Base-by-base conservation (phyloP, 495 filamentous ascomycete genomes). In the Penicillium daleae region DNA sequence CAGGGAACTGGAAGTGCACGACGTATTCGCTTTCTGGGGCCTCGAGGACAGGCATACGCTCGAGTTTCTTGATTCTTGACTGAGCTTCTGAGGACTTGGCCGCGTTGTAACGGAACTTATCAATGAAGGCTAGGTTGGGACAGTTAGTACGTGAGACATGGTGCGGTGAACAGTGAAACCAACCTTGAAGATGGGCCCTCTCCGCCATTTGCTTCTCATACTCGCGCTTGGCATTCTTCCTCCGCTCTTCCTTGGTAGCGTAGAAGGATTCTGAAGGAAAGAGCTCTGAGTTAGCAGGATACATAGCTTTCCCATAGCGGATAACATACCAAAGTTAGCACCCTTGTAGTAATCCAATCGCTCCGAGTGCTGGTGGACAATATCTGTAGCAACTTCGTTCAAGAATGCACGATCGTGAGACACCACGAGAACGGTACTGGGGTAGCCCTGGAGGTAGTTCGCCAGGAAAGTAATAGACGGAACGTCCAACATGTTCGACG, bases 401-500 rank as follows among this genome's bases (percentile, higher is more conserved):
- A 99, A 82, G 83, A 99, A 99, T 4, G 96, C 93, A 83, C 95
- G 86, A 86, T 99, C 95, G 88, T 99, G 95, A 78, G 92, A 96
- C 61, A 99, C 95, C 56, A 99, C 96, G 9, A 99, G 85, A 22
- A 99, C 85, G 8, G 95, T 98, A 72, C 92, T 96, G 4, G 94
- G 93, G 72, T 99, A 99, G 49, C 82, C 81, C 71, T 97, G 92
- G 6, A 99, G 90, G 68, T 99, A 99, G 70, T 92, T 97, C 15
- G 95, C 91, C 71, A 99, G 84, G 87, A 98, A 99, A 55, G 95
- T 97, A 67, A 98, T 98, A n/a, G 96, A 98, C 7, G 95, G 96
- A 63, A 98, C 95, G 77, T 99, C 95, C 92, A 99, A 93, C 95
- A 99, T 99, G 88, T 99, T 99, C 53, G 96, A 98, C 72, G 95